These are phyloP conservation scores for Yarrowia sp. DNA, from an alignment of 805 yeast genomes.

Conservation along the genomic window DNA sequence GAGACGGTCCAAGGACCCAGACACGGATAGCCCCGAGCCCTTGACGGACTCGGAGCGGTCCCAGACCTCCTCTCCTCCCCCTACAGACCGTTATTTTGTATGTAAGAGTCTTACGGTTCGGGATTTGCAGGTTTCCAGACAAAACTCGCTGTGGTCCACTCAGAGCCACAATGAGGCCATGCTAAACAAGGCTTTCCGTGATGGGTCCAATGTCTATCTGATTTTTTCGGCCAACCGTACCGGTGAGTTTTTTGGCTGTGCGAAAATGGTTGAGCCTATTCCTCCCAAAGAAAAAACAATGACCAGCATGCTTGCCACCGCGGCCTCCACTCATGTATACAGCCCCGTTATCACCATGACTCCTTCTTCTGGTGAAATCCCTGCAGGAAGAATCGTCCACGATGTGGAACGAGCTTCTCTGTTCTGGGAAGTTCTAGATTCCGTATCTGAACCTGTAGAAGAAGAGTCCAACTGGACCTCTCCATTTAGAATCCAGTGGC, in stretches of 20 bases:
- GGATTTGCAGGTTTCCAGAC: conserved; percentile 41
- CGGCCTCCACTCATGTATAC: neutral
- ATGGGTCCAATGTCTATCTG: conserved; percentile 40
- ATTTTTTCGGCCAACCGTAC: conserved; percentile 45
- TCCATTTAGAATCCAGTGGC: conserved; percentile 43
- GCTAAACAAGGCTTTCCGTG: conserved; percentile 41
- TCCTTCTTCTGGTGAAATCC: conserved; percentile 26
- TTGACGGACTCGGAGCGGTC: conserved; percentile 20
- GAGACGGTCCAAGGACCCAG: conserved; percentile 9
- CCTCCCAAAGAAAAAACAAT: conserved; percentile 25
- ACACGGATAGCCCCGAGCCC: conserved; percentile 3
- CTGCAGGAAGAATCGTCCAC: conserved; percentile 34
- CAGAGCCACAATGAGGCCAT: conserved; percentile 43
- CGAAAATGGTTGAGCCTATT: conserved; percentile 40
- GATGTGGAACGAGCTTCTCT: conserved; percentile 28
- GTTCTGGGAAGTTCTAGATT: conserved; percentile 29
- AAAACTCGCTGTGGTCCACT: conserved; percentile 42
- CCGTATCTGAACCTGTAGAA: conserved; percentile 31
- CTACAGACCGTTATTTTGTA: conserved; percentile 40
- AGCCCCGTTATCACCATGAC: conserved; percentile 15
- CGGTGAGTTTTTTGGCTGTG: conserved; percentile 44
- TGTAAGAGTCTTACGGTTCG: conserved; percentile 44
- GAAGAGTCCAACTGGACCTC: conserved; percentile 38
- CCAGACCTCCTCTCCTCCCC: conserved; percentile 5
- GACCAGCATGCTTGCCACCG: neutral